Base-by-base conservation (phyloP, 345 rosid species). In the Euphorbia tirucalli region DNA sequence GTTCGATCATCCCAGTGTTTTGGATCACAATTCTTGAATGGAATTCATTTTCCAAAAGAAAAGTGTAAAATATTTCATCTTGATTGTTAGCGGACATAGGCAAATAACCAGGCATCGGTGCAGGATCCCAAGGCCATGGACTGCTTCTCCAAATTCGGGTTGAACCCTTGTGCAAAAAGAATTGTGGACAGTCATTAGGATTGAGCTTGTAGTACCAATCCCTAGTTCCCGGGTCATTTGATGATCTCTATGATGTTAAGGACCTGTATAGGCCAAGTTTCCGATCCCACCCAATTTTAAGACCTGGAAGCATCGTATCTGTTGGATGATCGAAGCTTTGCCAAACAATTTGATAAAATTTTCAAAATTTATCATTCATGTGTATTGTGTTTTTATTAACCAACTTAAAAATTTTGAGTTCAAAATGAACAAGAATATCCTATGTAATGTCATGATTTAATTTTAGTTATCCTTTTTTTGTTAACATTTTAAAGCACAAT, bases 51-150 rank as follows among this genome's bases (percentile, higher is more conserved):
- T 37, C 25, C 13, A 32, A 4, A 1, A 5, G 10, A 28, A 6
- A 55, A 9, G 49, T 8, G 22, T 21, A 52, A 5, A 14, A 16
- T 14, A 28, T 13, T 25, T 63, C 78, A 24, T 61, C 66, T 16
- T 55, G 14, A 59, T 63, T 69, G 74, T 50, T 68, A 19, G 66
- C 63, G 39, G 57, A 49, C 39, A 5, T 19, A 28, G 13, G 22
- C 27, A 62, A 32, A 32, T 62, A 62, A n/a, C 66, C 46, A 7
- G 48, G 66, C 66, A 62, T 62, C n/a, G 65, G 41, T 16, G 43
- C 43, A 60, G 65, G 16, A 15, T 7, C 48, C 61, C 70, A 68
- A 1, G 74, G 74, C 75, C 80, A 60, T 16, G 59, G 71, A 2
- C 32, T 13, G 35, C 24, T 9, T 13, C 77, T 49, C 66, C 70